Evolutionary conservation across 2,329 filamentous ascomycete genomes (phyloP).

Genomic region (Canariomyces notabilis): DNA sequence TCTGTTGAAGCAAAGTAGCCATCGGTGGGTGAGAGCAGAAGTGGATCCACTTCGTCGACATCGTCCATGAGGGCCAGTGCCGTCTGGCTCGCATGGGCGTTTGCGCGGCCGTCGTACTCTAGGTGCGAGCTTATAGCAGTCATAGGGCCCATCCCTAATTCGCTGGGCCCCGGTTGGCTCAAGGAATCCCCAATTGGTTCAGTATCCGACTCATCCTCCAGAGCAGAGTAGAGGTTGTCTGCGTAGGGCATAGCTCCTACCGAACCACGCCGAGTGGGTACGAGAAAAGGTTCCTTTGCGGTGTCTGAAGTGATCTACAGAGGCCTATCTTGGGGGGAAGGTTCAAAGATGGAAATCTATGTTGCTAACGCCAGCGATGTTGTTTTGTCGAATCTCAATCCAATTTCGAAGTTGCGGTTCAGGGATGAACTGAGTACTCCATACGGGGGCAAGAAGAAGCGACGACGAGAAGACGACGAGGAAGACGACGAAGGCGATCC

Average conservation of each 20-base stretch:
- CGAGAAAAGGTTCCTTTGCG: conserved; percentile 20
- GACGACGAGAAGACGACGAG: too few relatives aligned
- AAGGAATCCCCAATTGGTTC: conserved; percentile 20
- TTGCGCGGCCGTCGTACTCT: neutral
- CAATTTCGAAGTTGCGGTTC: too few relatives aligned
- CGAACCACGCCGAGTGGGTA: conserved; percentile 9
- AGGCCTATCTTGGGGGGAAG: neutral
- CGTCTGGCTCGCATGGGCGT: neutral
- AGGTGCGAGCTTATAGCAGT: neutral
- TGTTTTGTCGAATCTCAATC: neutral
- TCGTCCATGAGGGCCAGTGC: neutral
- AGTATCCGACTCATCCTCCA: conserved; percentile 29
- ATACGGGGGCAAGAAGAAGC: too few relatives aligned
- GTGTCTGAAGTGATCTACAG: too few relatives aligned
- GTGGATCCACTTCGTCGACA: conserved; percentile 22
- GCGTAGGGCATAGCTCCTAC: conserved; percentile 42
- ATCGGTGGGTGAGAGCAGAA: conserved; percentile 45
- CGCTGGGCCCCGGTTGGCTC: conserved; percentile 10
- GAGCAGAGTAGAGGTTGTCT: conserved; percentile 41
- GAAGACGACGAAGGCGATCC: too few relatives aligned
- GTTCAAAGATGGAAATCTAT: neutral
- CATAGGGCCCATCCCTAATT: neutral
- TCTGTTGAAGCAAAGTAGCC: conserved; percentile 42
- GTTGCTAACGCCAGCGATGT: neutral
- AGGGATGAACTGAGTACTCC: too few relatives aligned